Conservation (phyloP, 169 alveolate species). For the Miamiensis avidus region DNA sequence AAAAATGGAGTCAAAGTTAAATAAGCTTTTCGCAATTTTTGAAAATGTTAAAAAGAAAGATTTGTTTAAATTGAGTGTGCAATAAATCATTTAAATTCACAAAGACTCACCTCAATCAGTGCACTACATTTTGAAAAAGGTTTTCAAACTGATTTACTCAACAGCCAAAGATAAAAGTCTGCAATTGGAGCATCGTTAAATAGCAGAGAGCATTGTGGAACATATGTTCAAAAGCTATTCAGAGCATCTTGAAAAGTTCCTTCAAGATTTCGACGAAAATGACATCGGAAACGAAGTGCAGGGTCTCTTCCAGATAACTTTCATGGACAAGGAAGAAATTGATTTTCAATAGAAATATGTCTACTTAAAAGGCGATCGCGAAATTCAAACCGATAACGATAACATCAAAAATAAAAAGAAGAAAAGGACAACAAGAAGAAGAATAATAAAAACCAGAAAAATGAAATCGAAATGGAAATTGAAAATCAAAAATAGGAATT, state of each 20-base stretch:
- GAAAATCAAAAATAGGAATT: not conserved
- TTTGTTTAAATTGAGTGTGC: conserved; percentile 9
- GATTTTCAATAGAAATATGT: not conserved
- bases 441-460: not conserved
- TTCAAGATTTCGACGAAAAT: not conserved
- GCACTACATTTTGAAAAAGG: conserved; percentile 2
- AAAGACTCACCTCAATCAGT: conserved; percentile 24
- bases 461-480: not conserved
- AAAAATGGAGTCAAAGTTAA: conserved; percentile 14
- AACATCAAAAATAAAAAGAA: not conserved
- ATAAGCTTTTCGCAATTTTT: conserved; percentile 14
- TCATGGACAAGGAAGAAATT: conserved; percentile 4
- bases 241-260: not conserved
- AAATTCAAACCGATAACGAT: not conserved
- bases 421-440: not conserved
- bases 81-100: conserved; percentile 11
- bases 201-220: conserved; percentile 9
- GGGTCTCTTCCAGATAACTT: conserved; percentile 18
- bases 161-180: conserved; percentile 4
- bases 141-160: conserved; percentile 6
- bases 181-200: conserved; percentile 8
- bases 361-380: not conserved
- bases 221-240: conserved; percentile 6
- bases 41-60: conserved; percentile 8
- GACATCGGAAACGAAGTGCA: not conserved